Evolutionary conservation across 1,284 basidiomycete species (phyloP).

Genomic region (Pascua sp.): DNA sequence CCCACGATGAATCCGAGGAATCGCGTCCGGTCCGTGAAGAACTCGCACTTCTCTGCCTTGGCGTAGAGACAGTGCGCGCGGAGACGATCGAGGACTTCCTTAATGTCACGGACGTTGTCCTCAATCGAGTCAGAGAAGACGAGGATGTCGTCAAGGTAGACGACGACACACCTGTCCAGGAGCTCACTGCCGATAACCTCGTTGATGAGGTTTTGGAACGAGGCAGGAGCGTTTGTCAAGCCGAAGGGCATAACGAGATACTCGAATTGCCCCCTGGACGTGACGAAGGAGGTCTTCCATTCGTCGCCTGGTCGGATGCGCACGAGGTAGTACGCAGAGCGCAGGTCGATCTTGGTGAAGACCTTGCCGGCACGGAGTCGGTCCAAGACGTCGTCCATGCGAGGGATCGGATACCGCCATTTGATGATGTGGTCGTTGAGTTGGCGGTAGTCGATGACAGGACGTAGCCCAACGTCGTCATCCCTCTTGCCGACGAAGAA

Average conservation of each 20-base stretch:
- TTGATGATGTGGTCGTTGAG: slow-evolving; percentile 51
- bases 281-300: slow-evolving; percentile 43
- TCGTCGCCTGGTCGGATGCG: slow-evolving; percentile 44
- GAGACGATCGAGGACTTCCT: slow-evolving; percentile 47
- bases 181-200: slow-evolving; percentile 20
- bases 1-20: slow-evolving; percentile 53
- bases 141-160: slow-evolving; percentile 32
- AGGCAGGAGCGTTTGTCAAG: slow-evolving; percentile 46
- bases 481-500: slow-evolving; percentile 54
- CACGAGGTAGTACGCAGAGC: slow-evolving; percentile 46
- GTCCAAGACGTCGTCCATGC: slow-evolving; percentile 49
- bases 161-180: slow-evolving; percentile 29
- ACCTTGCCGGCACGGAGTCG: slow-evolving; percentile 31
- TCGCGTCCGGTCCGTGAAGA: slow-evolving; percentile 22
- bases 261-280: slow-evolving; percentile 45
- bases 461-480: slow-evolving; percentile 28
- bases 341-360: slow-evolving; percentile 48
- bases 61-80: slow-evolving; percentile 39
- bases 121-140: too few relatives aligned
- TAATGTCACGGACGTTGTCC: not conserved
- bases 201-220: slow-evolving; percentile 41
- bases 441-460: slow-evolving; percentile 44
- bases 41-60: slow-evolving; percentile 51
- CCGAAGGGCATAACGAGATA: slow-evolving; percentile 48
- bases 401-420: slow-evolving; percentile 47